Evolutionary conservation across 352 stramenopile species (phyloP).

Genomic region (Phytophthora multivora): DNA sequence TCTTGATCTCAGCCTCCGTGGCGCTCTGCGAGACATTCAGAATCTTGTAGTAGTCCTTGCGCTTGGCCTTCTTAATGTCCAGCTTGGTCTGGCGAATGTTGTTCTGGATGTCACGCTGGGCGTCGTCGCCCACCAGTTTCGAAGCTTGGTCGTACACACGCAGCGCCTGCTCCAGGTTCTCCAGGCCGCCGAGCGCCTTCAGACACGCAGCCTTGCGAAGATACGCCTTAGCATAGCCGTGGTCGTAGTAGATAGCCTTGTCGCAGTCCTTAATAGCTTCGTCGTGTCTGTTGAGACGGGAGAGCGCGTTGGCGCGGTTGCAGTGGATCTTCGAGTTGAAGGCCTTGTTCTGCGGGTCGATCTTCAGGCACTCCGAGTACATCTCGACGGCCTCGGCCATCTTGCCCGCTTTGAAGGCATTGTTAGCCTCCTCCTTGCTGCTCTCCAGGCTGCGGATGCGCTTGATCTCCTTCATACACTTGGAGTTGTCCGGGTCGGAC

Average conservation of each 20-base stretch:
- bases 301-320: constrained; percentile 90
- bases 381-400: constrained; percentile 86
- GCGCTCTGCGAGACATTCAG: constrained; percentile 80
- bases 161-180: constrained; percentile 91
- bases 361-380: constrained; percentile 87
- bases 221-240: constrained; percentile 92
- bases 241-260: constrained; percentile 90
- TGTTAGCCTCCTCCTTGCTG: constrained; percentile 92
- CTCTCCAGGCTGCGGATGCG: constrained; percentile 83
- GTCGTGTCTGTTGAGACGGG: constrained; percentile 81
- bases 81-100: constrained; percentile 90
- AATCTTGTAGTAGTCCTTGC: constrained; percentile 97
- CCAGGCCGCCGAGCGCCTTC: constrained; percentile 75
- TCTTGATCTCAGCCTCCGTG: constrained; percentile 96
- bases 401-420: constrained; percentile 83
- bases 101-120: constrained; percentile 79
- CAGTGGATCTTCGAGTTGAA: constrained; percentile 95
- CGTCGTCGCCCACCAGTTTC: constrained; percentile 85
- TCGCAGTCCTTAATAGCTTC: constrained; percentile 91
- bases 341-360: constrained; percentile 90
- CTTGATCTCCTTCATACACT: constrained; percentile 89
- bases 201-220: constrained; percentile 83
- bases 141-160: constrained; percentile 91
- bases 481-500: constrained; percentile 90
- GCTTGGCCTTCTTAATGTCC: constrained; percentile 94